These are phyloP conservation scores for Rhodotorula sp. DNA, from an alignment of 1,284 basidiomycete species.

Conservation along the genomic window DNA sequence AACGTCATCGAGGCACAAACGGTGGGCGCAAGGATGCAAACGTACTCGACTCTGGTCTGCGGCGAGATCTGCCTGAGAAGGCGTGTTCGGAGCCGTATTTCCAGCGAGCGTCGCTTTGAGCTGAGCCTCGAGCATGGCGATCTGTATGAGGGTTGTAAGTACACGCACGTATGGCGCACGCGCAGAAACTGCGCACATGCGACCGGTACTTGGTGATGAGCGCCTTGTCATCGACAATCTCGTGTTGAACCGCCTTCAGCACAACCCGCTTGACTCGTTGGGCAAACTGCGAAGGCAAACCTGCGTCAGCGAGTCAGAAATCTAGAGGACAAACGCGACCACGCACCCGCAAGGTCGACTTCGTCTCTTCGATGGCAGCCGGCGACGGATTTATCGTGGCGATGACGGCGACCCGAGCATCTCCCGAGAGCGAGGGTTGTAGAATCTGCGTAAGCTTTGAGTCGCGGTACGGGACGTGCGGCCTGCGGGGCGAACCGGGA, in stretches of 20 bases:
- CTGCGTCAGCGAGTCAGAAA: slow-evolving; percentile 70
- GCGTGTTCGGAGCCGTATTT: slow-evolving; percentile 24
- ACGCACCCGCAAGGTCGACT: slow-evolving; percentile 35
- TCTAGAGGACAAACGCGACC: slow-evolving; percentile 46
- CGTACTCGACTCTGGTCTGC: slow-evolving; percentile 13
- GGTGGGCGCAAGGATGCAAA: neutral
- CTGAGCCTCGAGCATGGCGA: slow-evolving; percentile 33
- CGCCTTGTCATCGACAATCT: slow-evolving; percentile 87
- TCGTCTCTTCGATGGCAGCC: slow-evolving; percentile 40
- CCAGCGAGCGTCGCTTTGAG: slow-evolving; percentile 30
- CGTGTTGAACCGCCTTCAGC: slow-evolving; percentile 85
- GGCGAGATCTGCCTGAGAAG: slow-evolving; percentile 21
- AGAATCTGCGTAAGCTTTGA: slow-evolving; percentile 90
- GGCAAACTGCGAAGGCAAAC: slow-evolving; percentile 75
- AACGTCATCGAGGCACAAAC: neutral
- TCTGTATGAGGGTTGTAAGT: neutral
- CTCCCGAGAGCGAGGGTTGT: slow-evolving; percentile 89
- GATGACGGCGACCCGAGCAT: slow-evolving; percentile 92
- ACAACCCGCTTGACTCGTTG: slow-evolving; percentile 74
- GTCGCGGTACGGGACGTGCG: slow-evolving; percentile 92
- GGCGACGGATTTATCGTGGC: slow-evolving; percentile 87
- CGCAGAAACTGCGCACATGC: slow-evolving; percentile 18
- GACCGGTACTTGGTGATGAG: slow-evolving; percentile 74
- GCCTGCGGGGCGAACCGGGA: slow-evolving; percentile 48
- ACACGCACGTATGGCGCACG: neutral